These are phyloP conservation scores for Flaveria linearis DNA, from an alignment of 129 eudicot genomes.

Conservation along the genomic window DNA sequence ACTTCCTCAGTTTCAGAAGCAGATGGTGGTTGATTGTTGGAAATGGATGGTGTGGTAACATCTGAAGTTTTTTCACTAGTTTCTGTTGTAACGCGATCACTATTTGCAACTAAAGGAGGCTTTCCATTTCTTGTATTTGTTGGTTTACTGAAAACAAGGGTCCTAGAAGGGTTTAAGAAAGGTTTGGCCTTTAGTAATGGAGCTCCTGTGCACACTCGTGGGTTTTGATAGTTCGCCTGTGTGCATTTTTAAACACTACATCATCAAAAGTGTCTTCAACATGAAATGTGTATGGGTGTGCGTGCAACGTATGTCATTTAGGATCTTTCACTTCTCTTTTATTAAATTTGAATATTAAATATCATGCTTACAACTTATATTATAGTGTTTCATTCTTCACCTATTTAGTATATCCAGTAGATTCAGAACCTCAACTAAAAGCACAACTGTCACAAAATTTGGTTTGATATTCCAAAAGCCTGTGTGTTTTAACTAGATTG, in stretches of 20 bases:
- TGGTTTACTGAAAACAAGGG: constrained; percentile 32
- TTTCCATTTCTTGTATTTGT: constrained; percentile 25
- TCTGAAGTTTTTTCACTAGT: constrained; percentile 41
- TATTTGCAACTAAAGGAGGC: constrained; percentile 51
- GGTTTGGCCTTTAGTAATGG: constrained; percentile 35
- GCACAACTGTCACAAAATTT: not conserved
- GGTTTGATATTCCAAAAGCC: not conserved
- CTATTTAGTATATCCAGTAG: not conserved
- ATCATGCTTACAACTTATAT: not conserved
- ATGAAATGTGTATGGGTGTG: not conserved
- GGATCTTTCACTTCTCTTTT: too few relatives aligned
- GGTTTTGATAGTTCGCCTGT: constrained; percentile 54
- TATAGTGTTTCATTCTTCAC: not conserved
- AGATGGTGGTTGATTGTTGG: constrained; percentile 30
- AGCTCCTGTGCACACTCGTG: constrained; percentile 37
- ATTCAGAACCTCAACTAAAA: not conserved
- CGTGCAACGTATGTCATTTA: too few relatives aligned
- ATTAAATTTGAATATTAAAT: not conserved
- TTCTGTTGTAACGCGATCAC: constrained; percentile 60
- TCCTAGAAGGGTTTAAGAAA: constrained; percentile 28
- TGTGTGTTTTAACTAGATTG: too few relatives aligned
- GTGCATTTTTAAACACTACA: not conserved
- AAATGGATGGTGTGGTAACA: constrained; percentile 34
- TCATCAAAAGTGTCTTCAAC: not conserved
- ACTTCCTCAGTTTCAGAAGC: constrained; percentile 25